phyloP scores from a whole-genome alignment of 1,139 yeast genomes.

The Blastobotrys serpentis region DNA sequence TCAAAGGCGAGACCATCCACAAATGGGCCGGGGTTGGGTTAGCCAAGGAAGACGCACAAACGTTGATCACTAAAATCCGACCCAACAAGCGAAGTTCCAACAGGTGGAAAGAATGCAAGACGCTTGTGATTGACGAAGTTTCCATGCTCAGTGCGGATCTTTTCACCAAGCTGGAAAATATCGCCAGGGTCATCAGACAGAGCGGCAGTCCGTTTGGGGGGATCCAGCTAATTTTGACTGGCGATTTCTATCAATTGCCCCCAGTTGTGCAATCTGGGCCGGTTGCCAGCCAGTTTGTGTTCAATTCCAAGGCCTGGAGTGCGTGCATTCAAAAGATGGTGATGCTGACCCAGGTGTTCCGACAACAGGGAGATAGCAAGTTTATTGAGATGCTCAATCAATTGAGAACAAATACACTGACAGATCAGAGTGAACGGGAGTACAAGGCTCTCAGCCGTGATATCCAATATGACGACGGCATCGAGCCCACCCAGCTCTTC shows the following conservation, averaged over 20 bases:
- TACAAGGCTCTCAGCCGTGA: slow-evolving; percentile 39
- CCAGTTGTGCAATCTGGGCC: slow-evolving; percentile 50
- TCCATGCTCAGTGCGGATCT: slow-evolving; percentile 76
- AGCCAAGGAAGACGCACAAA: slow-evolving; percentile 52
- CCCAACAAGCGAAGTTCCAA: slow-evolving; percentile 9
- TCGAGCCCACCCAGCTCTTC: slow-evolving; percentile 76
- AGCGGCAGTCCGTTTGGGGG: slow-evolving; percentile 60
- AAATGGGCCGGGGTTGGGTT: slow-evolving; percentile 77
- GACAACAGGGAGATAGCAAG: slow-evolving; percentile 81
- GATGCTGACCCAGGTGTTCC: slow-evolving; percentile 72
- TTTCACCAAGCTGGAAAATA: slow-evolving; percentile 60
- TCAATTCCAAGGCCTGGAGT: slow-evolving; percentile 77
- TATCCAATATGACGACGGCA: slow-evolving; percentile 65
- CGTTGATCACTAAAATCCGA: slow-evolving; percentile 47
- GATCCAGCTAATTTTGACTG: slow-evolving; percentile 71
- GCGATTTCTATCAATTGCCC: slow-evolving; percentile 85
- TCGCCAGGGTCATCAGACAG: slow-evolving; percentile 51
- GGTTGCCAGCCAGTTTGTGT: slow-evolving; percentile 52
- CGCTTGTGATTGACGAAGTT: slow-evolving; percentile 74
- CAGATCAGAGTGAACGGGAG: slow-evolving; percentile 45
- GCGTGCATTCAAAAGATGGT: slow-evolving; percentile 49
- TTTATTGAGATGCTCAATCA: slow-evolving; percentile 74
- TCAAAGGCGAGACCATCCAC: slow-evolving; percentile 81
- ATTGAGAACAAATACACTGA: slow-evolving; percentile 63
- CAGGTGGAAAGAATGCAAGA: slow-evolving; percentile 58